Conservation (phyloP, 495 filamentous ascomycete species). For the Immersiella caudata region DNA sequence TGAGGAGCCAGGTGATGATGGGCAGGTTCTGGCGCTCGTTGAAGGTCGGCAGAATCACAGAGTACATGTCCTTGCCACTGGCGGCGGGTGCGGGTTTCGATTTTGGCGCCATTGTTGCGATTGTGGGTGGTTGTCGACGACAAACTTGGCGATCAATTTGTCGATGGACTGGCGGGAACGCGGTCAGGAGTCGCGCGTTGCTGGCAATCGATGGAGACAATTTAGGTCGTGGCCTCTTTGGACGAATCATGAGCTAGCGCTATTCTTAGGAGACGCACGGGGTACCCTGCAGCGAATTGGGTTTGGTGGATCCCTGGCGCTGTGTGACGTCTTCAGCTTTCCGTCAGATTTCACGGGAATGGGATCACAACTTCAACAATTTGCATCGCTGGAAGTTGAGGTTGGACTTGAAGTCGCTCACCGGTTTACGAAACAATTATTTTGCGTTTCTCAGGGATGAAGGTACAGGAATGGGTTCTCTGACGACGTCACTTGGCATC, state of each 20-base stretch:
- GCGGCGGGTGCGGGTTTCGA: constrained; percentile 22
- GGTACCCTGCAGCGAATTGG: not conserved
- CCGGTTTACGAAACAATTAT: too few relatives aligned
- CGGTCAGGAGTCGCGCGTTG: not conserved
- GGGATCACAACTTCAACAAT: not conserved
- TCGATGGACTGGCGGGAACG: not conserved
- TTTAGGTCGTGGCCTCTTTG: constrained; percentile 1
- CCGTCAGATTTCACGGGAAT: too few relatives aligned
- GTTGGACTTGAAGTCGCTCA: too few relatives aligned
- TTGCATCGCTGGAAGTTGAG: too few relatives aligned
- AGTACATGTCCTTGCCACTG: constrained; percentile 73
- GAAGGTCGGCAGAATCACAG: constrained; percentile 95
- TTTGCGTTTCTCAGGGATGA: too few relatives aligned
- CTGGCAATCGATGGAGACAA: not conserved
- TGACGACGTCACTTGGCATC: too few relatives aligned
- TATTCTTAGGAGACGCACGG: not conserved
- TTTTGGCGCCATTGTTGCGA: constrained; percentile 38
- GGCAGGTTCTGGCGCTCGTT: constrained; percentile 97
- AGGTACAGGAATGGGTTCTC: too few relatives aligned
- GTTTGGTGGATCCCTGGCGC: too few relatives aligned
- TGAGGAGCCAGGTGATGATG: constrained; percentile 90
- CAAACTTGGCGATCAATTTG: not conserved
- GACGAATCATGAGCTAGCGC: not conserved
- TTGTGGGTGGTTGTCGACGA: not conserved
- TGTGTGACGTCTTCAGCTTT: too few relatives aligned